Evolutionary conservation across 1,284 basidiomycete genomes (phyloP).

Genomic region (Amylostereum areolatum): DNA sequence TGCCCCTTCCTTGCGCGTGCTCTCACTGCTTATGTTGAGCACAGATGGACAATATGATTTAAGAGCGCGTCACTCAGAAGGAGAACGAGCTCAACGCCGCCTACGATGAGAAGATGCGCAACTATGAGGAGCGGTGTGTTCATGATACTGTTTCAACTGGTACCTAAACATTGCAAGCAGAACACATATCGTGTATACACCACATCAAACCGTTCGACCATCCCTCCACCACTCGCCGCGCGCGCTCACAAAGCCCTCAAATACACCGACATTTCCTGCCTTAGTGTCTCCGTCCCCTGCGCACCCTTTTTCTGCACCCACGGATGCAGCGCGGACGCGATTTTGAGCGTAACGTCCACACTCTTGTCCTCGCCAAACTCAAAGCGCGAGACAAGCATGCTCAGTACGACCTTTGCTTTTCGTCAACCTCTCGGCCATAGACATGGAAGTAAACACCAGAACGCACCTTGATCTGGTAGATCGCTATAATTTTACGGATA

Average conservation of each 20-base stretch:
- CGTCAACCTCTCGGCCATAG: too few relatives aligned
- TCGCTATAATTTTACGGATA: too few relatives aligned
- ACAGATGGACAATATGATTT: slow-evolving; percentile 87
- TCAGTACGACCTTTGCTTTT: too few relatives aligned
- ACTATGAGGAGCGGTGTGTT: slow-evolving; percentile 88
- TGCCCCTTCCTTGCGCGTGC: too few relatives aligned
- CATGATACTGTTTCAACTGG: not conserved
- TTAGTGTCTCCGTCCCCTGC: not conserved
- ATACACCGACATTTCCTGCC: too few relatives aligned
- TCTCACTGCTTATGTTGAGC: not conserved
- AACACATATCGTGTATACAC: too few relatives aligned
- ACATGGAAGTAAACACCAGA: too few relatives aligned
- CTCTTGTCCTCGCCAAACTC: slow-evolving; percentile 7
- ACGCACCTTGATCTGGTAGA: too few relatives aligned
- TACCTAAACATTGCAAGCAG: too few relatives aligned
- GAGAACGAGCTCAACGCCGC: slow-evolving; percentile 95
- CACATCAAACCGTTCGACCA: too few relatives aligned
- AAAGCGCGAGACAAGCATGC: slow-evolving; percentile 8
- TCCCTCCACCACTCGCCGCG: too few relatives aligned
- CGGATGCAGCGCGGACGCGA: slow-evolving; percentile 12
- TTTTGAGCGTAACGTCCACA: slow-evolving; percentile 6
- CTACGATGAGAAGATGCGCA: slow-evolving; percentile 91
- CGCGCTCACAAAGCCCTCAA: too few relatives aligned
- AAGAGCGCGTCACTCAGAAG: slow-evolving; percentile 82
- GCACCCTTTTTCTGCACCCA: slow-evolving; percentile 7